A percentile compares a stretch with the other conserved stretches of the same genome.
Evolutionary conservation across 805 yeast species (phyloP).

Genomic region (Isabelozyma heimii): DNA sequence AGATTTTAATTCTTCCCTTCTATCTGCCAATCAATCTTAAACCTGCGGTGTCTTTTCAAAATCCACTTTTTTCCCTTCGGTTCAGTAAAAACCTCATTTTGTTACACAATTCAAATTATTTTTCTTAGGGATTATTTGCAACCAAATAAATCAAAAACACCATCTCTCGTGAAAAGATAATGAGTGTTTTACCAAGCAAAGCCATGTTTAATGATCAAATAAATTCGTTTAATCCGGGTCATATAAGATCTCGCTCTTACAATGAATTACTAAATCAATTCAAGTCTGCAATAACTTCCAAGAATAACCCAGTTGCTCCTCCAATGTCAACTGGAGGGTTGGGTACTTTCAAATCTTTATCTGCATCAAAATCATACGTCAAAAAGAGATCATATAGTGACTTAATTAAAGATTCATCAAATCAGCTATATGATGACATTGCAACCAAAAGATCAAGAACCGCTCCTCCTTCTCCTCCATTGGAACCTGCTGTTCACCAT

Average conservation of each 20-base stretch:
- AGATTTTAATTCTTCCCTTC: not conserved
- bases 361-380: conserved; percentile 2
- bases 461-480: conserved; percentile 46
- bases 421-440: not conserved
- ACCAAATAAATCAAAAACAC: conserved; percentile 1
- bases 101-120: not conserved
- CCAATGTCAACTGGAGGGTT: conserved; percentile 1
- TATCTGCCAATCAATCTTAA: not conserved
- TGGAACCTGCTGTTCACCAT: conserved; percentile 6
- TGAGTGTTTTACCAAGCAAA: conserved; percentile 32
- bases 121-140: conserved; percentile 3
- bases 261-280: conserved; percentile 29
- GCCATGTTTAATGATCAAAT: conserved; percentile 30
- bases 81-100: not conserved
- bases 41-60: not conserved
- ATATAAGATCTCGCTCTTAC: conserved; percentile 32
- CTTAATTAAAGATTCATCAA: conserved; percentile 8
- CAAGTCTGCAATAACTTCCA: conserved; percentile 10
- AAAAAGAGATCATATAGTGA: conserved; percentile 31
- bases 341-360: not conserved
- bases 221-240: conserved; percentile 26
- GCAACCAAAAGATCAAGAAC: conserved; percentile 39
- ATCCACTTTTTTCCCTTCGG: not conserved
- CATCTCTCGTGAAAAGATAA: conserved; percentile 6
- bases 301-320: not conserved